Evolutionary conservation across 1,284 basidiomycete species (phyloP).

Genomic region (Vanrija humicola): DNA sequence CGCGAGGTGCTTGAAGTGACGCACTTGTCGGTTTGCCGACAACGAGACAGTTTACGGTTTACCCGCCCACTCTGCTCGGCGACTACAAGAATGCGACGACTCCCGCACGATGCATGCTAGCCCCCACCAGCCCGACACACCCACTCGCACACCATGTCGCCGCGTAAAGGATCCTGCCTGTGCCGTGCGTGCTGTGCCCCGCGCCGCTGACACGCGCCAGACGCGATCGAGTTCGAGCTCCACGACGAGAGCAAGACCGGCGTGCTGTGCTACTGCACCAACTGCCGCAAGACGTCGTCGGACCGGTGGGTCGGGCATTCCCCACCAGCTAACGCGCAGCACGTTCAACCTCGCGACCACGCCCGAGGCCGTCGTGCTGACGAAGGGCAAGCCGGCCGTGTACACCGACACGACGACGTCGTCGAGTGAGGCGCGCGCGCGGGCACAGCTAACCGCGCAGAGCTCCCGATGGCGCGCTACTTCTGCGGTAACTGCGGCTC

Average conservation of each 20-base stretch:
- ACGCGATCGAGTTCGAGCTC: constrained; percentile 7
- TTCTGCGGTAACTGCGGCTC: constrained; percentile 16
- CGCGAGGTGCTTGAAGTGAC: too few relatives aligned
- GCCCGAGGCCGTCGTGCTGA: constrained; percentile 3
- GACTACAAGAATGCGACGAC: too few relatives aligned
- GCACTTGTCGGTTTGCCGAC: too few relatives aligned
- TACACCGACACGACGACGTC: constrained; percentile 4
- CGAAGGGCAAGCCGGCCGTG: constrained; percentile 11
- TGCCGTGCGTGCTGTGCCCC: too few relatives aligned
- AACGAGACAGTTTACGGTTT: too few relatives aligned
- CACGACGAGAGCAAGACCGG: constrained; percentile 2
- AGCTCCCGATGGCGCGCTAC: constrained; percentile 7
- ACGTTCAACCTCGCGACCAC: constrained; percentile 9
- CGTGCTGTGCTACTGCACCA: constrained; percentile 9
- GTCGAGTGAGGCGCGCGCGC: background rate
- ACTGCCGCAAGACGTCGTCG: constrained; percentile 7
- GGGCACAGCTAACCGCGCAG: too few relatives aligned
- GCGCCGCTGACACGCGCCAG: background rate
- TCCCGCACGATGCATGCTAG: too few relatives aligned
- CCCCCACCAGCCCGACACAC: too few relatives aligned
- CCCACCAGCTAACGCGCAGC: constrained; percentile 3
- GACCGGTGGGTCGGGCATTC: background rate
- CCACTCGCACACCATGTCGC: too few relatives aligned
- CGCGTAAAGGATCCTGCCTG: too few relatives aligned
- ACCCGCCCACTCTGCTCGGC: too few relatives aligned